Evolutionary conservation across 2,329 filamentous ascomycete species (phyloP).

Genomic region (Fusarium continuum): DNA sequence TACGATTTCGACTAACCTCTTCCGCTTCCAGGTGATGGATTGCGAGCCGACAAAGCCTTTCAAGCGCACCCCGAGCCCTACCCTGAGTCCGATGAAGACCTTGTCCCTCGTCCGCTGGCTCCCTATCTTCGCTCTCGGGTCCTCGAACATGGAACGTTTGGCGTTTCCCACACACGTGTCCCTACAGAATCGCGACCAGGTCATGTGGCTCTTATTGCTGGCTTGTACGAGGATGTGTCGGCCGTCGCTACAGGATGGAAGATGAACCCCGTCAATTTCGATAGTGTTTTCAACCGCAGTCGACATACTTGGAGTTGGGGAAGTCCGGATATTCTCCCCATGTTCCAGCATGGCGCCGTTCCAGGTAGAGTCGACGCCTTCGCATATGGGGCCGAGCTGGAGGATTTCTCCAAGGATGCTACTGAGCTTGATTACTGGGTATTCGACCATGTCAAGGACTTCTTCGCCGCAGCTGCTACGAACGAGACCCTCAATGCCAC

Average conservation of each 20-base stretch:
- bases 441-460: slow-evolving; percentile 88
- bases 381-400: slow-evolving; percentile 82
- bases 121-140: slow-evolving; percentile 92
- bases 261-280: slow-evolving; percentile 96
- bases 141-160: slow-evolving; percentile 90
- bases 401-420: slow-evolving; percentile 89
- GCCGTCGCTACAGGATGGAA: slow-evolving; percentile 98
- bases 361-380: slow-evolving; percentile 88
- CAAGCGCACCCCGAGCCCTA: slow-evolving; percentile 92
- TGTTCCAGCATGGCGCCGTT: slow-evolving; percentile 95
- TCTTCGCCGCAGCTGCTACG: slow-evolving; percentile 82
- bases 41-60: slow-evolving; percentile 97
- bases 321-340: slow-evolving; percentile 94
- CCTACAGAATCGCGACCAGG: slow-evolving; percentile 96
- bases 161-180: slow-evolving; percentile 95
- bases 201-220: slow-evolving; percentile 95
- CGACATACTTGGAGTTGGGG: slow-evolving; percentile 99
- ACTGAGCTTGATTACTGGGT: slow-evolving; percentile 90
- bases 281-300: slow-evolving; percentile 98
- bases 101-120: slow-evolving; percentile 81
- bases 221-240: slow-evolving; percentile 97
- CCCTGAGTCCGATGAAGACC: slow-evolving; percentile 69
- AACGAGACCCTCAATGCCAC: slow-evolving; percentile 79
- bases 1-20: slow-evolving; percentile 12
- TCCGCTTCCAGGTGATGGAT: slow-evolving; percentile 73